Evolutionary conservation across 192 early-diverging fungal species (phyloP), one percentile per base, ranked within the genome.

Genomic region (Coemansia sp.): DNA sequence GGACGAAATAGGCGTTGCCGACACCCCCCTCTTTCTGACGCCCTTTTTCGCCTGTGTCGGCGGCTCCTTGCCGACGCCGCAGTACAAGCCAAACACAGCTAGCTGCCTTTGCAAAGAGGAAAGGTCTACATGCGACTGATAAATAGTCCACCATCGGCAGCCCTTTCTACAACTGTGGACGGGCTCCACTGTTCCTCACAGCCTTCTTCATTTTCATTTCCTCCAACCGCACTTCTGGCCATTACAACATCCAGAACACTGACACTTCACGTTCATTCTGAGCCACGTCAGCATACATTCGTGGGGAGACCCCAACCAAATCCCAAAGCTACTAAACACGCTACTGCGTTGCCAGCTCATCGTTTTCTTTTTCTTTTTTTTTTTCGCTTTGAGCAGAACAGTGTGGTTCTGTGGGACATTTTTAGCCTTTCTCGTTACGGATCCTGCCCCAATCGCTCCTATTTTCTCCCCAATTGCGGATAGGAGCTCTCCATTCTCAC

Each of bases 231-330:
- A 49, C 46, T 25, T 13, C 8, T 26, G 21, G 46, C 23, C 20
- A 25, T 18, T n/a, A n/a, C n/a, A n/a, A 37, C 35, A 37, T 12
- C 35, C 35, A 37, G 12, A 37, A 16, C 40, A 18, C 23, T 49
- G 20, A 49, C 46, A 49, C 46, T 4, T 49, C 46, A 25, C 9
- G 46, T 26, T 7, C 46, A 49, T 49, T 49, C 46, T 49, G 46
- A 49, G 46, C 46, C 23, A 49, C 46, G 46, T 49, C 20, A 49
- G 46, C 46, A 7, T 23, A 49, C 46, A 49, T 49, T 49, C 46
- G 46, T 49, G 46, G 46, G 46, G 46, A 26, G 23, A 25, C 46
- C 46, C 46, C 46, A 49, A 49, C 46, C 46, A 25, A 49, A 49
- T 49, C 46, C 46, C 46, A 49, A 49, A 49, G 46, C 46, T 49